Evolutionary conservation across 1,284 basidiomycete genomes (phyloP).

Genomic region (Puccinia hordei): DNA sequence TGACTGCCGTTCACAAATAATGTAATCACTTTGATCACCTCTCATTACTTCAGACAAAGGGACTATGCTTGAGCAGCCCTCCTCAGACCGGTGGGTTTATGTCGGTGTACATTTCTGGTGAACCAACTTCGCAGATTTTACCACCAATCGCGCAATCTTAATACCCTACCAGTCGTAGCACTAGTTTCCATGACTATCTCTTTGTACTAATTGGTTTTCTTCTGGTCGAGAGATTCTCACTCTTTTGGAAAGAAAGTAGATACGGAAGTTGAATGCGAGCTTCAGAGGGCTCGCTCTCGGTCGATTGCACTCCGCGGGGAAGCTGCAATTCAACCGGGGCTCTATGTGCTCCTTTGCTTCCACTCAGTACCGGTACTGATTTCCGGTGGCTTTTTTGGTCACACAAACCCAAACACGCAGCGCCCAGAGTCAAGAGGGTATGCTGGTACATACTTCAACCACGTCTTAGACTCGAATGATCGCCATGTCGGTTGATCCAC

Average conservation of each 20-base stretch:
- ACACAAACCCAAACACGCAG: neutral
- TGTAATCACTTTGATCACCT: neutral
- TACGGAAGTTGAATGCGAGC: neutral
- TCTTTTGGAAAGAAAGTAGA: conserved; percentile 8
- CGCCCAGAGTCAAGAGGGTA: conserved; percentile 16
- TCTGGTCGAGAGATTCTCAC: neutral
- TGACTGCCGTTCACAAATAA: conserved; percentile 13
- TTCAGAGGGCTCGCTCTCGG: neutral
- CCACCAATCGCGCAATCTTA: neutral
- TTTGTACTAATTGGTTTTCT: neutral
- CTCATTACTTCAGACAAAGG: conserved; percentile 4
- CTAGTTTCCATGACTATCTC: conserved; percentile 10
- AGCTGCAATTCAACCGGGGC: neutral
- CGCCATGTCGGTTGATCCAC: neutral
- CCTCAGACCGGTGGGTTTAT: neutral
- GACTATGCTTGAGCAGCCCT: neutral
- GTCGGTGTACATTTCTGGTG: neutral
- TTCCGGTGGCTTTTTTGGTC: neutral
- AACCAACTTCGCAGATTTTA: neutral
- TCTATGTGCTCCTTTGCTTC: neutral
- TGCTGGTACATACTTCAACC: neutral
- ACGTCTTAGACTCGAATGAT: neutral
- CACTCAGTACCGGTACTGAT: conserved; percentile 11
- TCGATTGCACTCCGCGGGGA: conserved; percentile 16
- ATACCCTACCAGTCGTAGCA: neutral